Base-by-base conservation (phyloP, 73 alveolate genomes). In the Paramecium pentaurelia region DNA sequence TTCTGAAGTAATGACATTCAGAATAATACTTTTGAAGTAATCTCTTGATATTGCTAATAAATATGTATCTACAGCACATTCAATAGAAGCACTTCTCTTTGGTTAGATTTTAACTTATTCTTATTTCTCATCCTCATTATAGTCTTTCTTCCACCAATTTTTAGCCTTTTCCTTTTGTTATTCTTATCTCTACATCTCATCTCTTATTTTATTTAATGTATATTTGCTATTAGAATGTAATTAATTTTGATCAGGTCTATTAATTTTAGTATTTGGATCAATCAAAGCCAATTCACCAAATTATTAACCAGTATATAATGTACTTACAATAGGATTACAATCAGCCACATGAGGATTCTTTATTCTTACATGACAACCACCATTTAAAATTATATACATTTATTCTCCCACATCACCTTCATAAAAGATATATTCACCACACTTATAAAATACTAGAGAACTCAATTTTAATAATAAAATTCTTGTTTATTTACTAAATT, bases 211-310 rank as follows among this genome's bases (percentile, higher is more conserved):
- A 32, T 40, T 44, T 2, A 80, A 37, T 32, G 71, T 80, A 11
- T 80, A 80, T 80, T 80, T 80, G 40, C 27, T 12, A 45, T 49
- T 49, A 45, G 91, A 80, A 38, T 36, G 68, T 0, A 80, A 28
- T 27, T 44, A 25, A 27, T 42, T 45, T 44, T 34, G n/a, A 32
- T 80, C 91, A 0, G 71, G 71, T 20, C 75, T 80, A 80, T 34
- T 32, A 28, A 80, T 80, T 49, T 80, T 80, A 9, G 91, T 89
- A 4, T 89, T 89, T 25, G 75, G 42, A 47, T 89, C 88, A 30
- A 89, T 89, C 22, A 89, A 60, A 9, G 94, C 94, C 38, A 89
- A 89, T 89, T 89, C 94, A 18, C 94, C 94, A 89, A 89, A 89
- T 28, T 89, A 14, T 71, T 89, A 89, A 1, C 94, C 94, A 25